These are phyloP conservation scores for Takakia lepidozioides DNA, from an alignment of 225 moss, liverwort and hornwort genomes.

Conservation along the genomic window DNA sequence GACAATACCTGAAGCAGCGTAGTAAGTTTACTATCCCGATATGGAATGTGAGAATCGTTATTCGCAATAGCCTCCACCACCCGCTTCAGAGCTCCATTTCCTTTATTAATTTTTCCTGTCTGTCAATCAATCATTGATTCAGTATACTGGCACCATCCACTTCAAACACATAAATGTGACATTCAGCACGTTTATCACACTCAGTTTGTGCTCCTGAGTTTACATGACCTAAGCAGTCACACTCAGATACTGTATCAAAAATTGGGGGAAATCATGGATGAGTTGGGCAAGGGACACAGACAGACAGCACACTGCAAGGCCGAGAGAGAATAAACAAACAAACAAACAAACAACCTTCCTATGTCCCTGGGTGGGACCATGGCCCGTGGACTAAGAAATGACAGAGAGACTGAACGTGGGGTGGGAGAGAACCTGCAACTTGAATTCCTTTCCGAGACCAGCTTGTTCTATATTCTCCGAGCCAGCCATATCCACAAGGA, in stretches of 20 bases:
- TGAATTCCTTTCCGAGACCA: constrained; percentile 70
- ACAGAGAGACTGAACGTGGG: background rate
- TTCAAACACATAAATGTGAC: too few relatives aligned
- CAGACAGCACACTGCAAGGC: too few relatives aligned
- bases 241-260: too few relatives aligned
- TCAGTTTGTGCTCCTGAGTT: too few relatives aligned
- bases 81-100: constrained; percentile 81
- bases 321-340: too few relatives aligned
- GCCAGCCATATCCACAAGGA: constrained; percentile 91
- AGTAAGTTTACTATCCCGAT: constrained; percentile 91
- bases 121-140: constrained; percentile 9
- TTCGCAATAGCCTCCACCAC: constrained; percentile 95
- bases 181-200: too few relatives aligned
- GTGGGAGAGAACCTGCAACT: constrained; percentile 58
- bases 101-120: constrained; percentile 97
- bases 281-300: too few relatives aligned
- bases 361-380: too few relatives aligned
- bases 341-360: too few relatives aligned
- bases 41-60: constrained; percentile 81
- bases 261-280: too few relatives aligned
- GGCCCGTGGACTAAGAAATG: background rate
- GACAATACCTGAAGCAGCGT: constrained; percentile 79
- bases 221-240: too few relatives aligned
- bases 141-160: too few relatives aligned
- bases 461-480: constrained; percentile 94